phyloP scores from a whole-genome alignment of 305 asterid genomes.

The Solanum hybrid region DNA sequence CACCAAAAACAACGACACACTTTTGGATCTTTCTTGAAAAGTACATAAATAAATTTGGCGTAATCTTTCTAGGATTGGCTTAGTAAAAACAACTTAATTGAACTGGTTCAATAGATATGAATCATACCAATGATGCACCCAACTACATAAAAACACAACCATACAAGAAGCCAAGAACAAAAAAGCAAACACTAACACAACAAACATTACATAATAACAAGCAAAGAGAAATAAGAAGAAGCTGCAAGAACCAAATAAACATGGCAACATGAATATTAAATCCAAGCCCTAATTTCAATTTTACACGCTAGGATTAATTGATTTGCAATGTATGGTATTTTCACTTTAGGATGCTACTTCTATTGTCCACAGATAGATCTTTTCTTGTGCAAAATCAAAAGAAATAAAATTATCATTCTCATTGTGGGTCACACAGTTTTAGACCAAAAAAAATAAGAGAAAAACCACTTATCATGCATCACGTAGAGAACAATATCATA shows the following conservation, averaged over 20 bases:
- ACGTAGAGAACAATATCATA: neutral
- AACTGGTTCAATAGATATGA: neutral
- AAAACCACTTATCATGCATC: neutral
- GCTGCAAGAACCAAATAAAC: neutral
- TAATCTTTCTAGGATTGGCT: neutral
- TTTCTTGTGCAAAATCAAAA: no score
- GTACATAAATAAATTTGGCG: neutral
- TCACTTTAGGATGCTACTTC: neutral
- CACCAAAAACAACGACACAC: neutral
- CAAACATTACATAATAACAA: neutral
- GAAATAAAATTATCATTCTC: neutral
- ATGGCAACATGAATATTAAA: neutral
- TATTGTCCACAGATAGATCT: neutral
- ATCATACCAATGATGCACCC: neutral
- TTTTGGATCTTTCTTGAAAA: neutral
- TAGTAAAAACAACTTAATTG: neutral
- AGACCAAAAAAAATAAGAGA: neutral
- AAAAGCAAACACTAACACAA: neutral
- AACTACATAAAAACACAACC: neutral
- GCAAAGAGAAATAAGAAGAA: neutral
- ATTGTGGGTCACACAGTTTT: neutral
- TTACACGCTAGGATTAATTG: neutral
- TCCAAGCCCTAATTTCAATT: neutral
- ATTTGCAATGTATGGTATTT: neutral
- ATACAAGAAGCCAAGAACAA: neutral